Percentiles rank a stretch among this genome's conserved stretches.
Evolutionary conservation across 139 green algal species (phyloP).

Genomic region (Chlorella sp.): DNA sequence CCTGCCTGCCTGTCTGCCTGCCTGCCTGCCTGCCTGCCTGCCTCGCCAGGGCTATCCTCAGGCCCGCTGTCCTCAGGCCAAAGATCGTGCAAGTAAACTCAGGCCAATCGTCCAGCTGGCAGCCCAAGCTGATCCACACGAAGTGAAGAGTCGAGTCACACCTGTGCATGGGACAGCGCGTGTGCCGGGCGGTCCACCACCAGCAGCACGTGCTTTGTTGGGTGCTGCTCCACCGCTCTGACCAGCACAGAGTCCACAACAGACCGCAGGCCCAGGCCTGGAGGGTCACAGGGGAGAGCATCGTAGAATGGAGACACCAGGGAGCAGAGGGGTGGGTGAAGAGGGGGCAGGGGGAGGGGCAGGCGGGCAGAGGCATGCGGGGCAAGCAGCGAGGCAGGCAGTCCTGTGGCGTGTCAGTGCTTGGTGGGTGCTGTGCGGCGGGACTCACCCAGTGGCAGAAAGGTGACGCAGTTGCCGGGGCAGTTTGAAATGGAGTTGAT

Average conservation of each 20-base stretch:
- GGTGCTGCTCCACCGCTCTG: neutral
- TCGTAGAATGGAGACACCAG: neutral
- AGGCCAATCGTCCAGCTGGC: too few relatives aligned
- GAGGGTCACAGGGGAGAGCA: neutral
- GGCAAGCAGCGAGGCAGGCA: neutral
- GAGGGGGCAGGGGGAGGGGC: neutral
- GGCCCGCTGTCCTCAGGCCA: too few relatives aligned
- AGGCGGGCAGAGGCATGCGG: neutral
- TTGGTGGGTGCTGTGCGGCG: neutral
- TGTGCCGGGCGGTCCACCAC: constrained; percentile 41
- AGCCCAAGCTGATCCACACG: too few relatives aligned
- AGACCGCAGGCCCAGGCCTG: constrained; percentile 35
- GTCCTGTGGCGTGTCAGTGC: too few relatives aligned
- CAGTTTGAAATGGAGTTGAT: neutral
- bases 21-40: too few relatives aligned
- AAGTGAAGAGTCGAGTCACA: too few relatives aligned
- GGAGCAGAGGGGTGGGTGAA: neutral
- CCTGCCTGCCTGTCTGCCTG: too few relatives aligned
- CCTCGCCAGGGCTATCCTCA: too few relatives aligned
- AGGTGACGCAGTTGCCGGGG: constrained; percentile 27
- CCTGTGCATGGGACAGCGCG: constrained; percentile 32
- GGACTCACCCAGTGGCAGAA: constrained; percentile 19
- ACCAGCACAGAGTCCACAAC: constrained; percentile 36
- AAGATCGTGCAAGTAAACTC: too few relatives aligned
- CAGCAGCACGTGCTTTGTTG: constrained; percentile 44